Evolutionary conservation across 495 filamentous ascomycete genomes (phyloP), one percentile per base, ranked within the genome.

Genomic region (Penicillium flavigenum): DNA sequence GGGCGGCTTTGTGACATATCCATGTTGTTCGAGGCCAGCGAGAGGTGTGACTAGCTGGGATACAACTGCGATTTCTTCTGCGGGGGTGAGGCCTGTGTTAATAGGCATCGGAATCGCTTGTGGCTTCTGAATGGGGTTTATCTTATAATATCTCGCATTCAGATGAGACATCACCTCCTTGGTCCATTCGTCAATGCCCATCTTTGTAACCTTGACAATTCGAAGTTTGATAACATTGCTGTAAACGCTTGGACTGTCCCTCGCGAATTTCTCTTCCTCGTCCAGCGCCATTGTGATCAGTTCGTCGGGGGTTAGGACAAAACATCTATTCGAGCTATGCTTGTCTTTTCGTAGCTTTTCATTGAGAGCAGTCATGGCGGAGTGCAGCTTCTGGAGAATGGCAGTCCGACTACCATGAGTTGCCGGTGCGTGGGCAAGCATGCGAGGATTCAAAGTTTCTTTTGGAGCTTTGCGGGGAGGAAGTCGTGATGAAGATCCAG

Each of bases 211-310:
- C 20, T 75, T 74, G 51, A 88, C 74, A 57, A 97, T 90, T 20
- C 84, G 83, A 59, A 88, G 86, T 63, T 89, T 93, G 67, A 98
- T 84, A 9, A 90, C 71, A 65, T 93, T 94, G 4, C 78, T 75
- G 63, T 99, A 98, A 59, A 97, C 84, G 19, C 74, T 62, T 0
- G 79, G 74, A 54, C 84, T 84, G 12, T 85, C 82, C 8, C 71
- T 82, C 1, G 92, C 91, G 26, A 86, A 70, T 52, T 83, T 86
- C 64, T 96, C 86, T 71, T 99, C 94, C 52, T 92, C 86, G 59
- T 97, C 91, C 3, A 97, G 75, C 2, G 90, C 87, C 70, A 88
- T 81, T 39, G 81, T 82, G 8, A 96, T 84, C 22, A 98, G 75
- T 56, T 90, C 85, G 61, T 91, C 83, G 0, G 83, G 70, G 2